phyloP scores from a whole-genome alignment of 805 yeast species.

The Blastobotrys chiropterorum region DNA sequence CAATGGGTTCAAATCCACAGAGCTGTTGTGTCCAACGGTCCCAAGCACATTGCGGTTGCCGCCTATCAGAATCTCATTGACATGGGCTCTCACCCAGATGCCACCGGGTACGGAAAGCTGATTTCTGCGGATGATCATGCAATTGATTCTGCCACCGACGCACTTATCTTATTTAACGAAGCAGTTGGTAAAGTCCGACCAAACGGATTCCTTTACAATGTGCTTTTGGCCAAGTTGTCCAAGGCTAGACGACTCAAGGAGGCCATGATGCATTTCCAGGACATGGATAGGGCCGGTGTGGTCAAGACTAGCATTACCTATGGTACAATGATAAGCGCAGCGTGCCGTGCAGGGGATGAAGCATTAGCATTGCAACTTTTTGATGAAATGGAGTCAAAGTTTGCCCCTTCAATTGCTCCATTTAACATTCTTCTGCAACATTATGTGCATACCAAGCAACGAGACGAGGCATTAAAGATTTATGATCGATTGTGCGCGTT shows the following conservation, averaged over 20 bases:
- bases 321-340: conserved; percentile 35
- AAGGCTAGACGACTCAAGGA: conserved; percentile 32
- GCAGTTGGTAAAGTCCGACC: conserved; percentile 26
- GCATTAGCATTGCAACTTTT: conserved; percentile 29
- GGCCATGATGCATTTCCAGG: conserved; percentile 27
- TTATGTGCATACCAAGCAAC: conserved; percentile 28
- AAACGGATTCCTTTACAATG: conserved; percentile 33
- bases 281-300: conserved; percentile 27
- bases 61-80: conserved; percentile 25
- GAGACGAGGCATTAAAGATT: conserved; percentile 31
- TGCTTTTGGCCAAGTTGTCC: conserved; percentile 31
- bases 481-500: conserved; percentile 25
- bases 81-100: conserved; percentile 30
- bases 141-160: conserved; percentile 30
- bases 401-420: conserved; percentile 31
- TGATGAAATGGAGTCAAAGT: conserved; percentile 31
- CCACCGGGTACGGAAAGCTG: conserved; percentile 31
- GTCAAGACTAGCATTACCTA: conserved; percentile 30
- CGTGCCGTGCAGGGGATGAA: conserved; percentile 33
- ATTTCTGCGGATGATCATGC: conserved; percentile 18
- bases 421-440: conserved; percentile 35
- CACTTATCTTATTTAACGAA: conserved; percentile 29
- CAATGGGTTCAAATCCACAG: neutral
- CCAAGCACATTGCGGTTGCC: conserved; percentile 16
- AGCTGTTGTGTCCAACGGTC: neutral